phyloP scores from a whole-genome alignment of 345 rosid genomes.

The Citrus trifoliata region DNA sequence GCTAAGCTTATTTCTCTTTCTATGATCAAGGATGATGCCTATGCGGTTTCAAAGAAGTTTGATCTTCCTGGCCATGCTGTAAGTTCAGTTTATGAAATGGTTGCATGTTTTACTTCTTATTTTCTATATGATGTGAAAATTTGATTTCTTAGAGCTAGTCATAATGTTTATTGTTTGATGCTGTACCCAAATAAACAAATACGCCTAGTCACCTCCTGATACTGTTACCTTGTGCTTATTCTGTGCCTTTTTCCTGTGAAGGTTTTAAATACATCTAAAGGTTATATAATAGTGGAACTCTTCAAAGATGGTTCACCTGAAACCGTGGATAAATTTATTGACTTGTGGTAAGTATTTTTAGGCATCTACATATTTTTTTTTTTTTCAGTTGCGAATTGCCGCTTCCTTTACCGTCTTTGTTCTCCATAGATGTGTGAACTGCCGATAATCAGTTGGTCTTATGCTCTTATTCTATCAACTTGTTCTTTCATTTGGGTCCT shows the following conservation, averaged over 20 bases:
- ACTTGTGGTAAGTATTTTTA: conserved; percentile 51
- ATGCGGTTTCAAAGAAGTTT: conserved; percentile 44
- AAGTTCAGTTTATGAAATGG: conserved; percentile 25
- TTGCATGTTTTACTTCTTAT: not conserved
- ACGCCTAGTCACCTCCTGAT: not conserved
- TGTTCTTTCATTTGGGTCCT: not conserved
- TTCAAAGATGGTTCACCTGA: conserved; percentile 69
- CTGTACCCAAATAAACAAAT: not conserved
- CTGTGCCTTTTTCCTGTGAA: conserved; percentile 22
- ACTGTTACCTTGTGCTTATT: not conserved
- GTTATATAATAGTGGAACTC: conserved; percentile 63
- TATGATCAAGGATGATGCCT: conserved; percentile 42
- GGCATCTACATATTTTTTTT: not conserved
- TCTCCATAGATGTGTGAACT: not conserved
- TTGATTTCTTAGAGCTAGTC: not conserved
- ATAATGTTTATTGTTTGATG: not conserved
- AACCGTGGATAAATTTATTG: conserved; percentile 75
- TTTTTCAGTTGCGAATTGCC: not conserved
- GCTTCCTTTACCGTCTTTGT: not conserved
- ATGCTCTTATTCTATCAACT: not conserved
- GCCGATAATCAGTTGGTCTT: not conserved
- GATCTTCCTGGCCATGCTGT: conserved; percentile 86
- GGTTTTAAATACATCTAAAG: conserved; percentile 81
- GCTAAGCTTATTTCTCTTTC: conserved; percentile 4
- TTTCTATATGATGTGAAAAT: not conserved